A percentile compares a stretch with the other conserved stretches of the same genome.
Conservation (phyloP, 2,329 filamentous ascomycete species). For the Fragosphaeria purpurea region DNA sequence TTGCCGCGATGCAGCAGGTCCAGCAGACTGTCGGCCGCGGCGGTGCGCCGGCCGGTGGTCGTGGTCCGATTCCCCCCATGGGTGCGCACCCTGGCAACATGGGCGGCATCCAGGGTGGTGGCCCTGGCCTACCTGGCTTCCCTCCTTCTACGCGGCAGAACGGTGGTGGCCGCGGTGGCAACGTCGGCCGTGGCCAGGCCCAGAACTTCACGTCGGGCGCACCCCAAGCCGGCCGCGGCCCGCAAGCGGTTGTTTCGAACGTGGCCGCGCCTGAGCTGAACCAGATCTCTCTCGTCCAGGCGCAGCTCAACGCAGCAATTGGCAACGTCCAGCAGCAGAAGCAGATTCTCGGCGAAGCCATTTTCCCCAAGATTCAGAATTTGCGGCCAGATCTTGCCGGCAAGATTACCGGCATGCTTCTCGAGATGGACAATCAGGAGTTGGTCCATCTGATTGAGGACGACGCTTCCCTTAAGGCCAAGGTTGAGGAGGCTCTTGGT, state of each 20-base stretch:
- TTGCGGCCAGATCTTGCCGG: slow-evolving; percentile 93
- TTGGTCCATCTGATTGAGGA: slow-evolving; percentile 91
- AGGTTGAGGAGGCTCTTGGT: slow-evolving; percentile 93
- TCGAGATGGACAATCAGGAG: slow-evolving; percentile 98
- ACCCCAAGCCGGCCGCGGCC: slow-evolving; percentile 39
- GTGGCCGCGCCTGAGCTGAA: slow-evolving; percentile 28
- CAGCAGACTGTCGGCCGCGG: slow-evolving; percentile 53
- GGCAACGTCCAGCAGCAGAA: slow-evolving; percentile 70
- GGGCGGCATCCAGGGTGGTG: slow-evolving; percentile 37
- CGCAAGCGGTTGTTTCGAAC: slow-evolving; percentile 16
- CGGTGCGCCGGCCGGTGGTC: slow-evolving; percentile 54
- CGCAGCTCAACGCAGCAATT: slow-evolving; percentile 42
- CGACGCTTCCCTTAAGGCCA: slow-evolving; percentile 76
- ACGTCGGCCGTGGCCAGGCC: slow-evolving; percentile 29
- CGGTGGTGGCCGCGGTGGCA: slow-evolving; percentile 26
- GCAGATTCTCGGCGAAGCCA: slow-evolving; percentile 93
- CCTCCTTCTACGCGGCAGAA: slow-evolving; percentile 44
- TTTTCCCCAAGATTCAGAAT: slow-evolving; percentile 96
- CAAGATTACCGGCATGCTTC: slow-evolving; percentile 99
- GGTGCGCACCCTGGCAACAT: slow-evolving; percentile 44
- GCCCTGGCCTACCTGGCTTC: slow-evolving; percentile 45
- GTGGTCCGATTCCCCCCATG: slow-evolving; percentile 60
- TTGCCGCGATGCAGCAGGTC: slow-evolving; percentile 74
- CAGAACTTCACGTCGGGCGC: slow-evolving; percentile 27
- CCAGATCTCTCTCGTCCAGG: slow-evolving; percentile 38